Conservation (phyloP, 305 asterid species). For the Caryopteris hybrid region DNA sequence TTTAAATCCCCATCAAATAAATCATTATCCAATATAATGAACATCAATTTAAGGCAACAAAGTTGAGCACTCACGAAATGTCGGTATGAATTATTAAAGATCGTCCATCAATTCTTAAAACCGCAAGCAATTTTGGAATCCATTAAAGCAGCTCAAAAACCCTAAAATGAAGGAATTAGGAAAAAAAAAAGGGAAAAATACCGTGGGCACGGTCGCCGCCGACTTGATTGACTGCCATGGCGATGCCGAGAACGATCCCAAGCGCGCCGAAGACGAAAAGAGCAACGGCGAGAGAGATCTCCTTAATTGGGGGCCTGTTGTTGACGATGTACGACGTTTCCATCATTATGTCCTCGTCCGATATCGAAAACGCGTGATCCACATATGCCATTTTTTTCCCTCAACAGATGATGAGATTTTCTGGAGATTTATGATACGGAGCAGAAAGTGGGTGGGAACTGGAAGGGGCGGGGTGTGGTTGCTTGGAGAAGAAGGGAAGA, state of each 20-base stretch:
- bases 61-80: not conserved
- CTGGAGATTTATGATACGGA: not conserved
- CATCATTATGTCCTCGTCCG: constrained; percentile 84
- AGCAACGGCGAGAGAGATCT: constrained; percentile 77
- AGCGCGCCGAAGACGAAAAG: constrained; percentile 68
- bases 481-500: constrained; percentile 14
- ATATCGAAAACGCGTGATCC: constrained; percentile 82
- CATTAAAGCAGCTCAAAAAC: not conserved
- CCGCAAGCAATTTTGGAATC: not conserved
- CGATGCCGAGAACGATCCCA: constrained; percentile 45
- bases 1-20: not conserved
- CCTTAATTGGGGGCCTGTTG: constrained; percentile 70
- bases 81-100: not conserved
- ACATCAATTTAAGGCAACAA: not conserved
- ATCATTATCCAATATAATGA: not conserved
- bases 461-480: no score
- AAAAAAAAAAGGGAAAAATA: not conserved
- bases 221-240: constrained; percentile 63
- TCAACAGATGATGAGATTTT: not conserved
- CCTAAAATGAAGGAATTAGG: not conserved
- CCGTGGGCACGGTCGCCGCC: constrained; percentile 91
- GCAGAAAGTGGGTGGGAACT: constrained; percentile 10
- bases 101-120: not conserved
- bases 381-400: constrained; percentile 62
- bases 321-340: constrained; percentile 52